A percentile compares a stretch with the other conserved stretches of the same genome.
phyloP scores from a whole-genome alignment of 2,329 filamentous ascomycete genomes.

The Nannizziopsis barbatae region DNA sequence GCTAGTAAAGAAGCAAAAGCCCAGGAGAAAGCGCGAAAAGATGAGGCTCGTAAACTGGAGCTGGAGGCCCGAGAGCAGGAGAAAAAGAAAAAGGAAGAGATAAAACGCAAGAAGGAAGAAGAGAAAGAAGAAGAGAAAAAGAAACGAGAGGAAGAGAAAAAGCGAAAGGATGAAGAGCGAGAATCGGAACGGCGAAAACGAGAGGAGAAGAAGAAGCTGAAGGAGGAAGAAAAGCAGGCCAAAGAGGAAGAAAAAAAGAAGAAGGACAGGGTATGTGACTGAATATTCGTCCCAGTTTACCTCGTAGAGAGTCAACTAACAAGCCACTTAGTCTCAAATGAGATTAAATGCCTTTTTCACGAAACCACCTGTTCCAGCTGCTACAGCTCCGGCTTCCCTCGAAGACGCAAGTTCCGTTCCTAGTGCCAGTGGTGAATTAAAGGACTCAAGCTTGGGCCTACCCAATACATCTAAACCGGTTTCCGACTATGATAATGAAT shows the following conservation, averaged over 20 bases:
- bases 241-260: slow-evolving; percentile 23
- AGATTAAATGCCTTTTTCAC: slow-evolving; percentile 42
- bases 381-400: slow-evolving; percentile 5
- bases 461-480: slow-evolving; percentile 18
- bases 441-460: slow-evolving; percentile 17
- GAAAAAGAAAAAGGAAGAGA: slow-evolving; percentile 39
- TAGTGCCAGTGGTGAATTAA: slow-evolving; percentile 13
- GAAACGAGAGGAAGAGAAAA: slow-evolving; percentile 37
- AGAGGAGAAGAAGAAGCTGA: slow-evolving; percentile 36
- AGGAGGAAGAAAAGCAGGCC: slow-evolving; percentile 27
- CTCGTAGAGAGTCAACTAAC: slow-evolving; percentile 19
- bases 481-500: slow-evolving; percentile 56
- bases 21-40: slow-evolving; percentile 36
- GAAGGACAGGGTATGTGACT: slow-evolving; percentile 29
- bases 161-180: slow-evolving; percentile 33
- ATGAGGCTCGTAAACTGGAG: slow-evolving; percentile 34
- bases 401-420: slow-evolving; percentile 11
- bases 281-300: slow-evolving; percentile 6
- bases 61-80: slow-evolving; percentile 39
- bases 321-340: slow-evolving; percentile 36
- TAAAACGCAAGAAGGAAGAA: slow-evolving; percentile 37
- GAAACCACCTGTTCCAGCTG: slow-evolving; percentile 28
- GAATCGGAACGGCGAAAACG: slow-evolving; percentile 40
- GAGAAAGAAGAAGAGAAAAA: slow-evolving; percentile 37
- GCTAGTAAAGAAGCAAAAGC: slow-evolving; percentile 24